Conservation (phyloP, 768 basidiomycete species). For the Boletus sp. region DNA sequence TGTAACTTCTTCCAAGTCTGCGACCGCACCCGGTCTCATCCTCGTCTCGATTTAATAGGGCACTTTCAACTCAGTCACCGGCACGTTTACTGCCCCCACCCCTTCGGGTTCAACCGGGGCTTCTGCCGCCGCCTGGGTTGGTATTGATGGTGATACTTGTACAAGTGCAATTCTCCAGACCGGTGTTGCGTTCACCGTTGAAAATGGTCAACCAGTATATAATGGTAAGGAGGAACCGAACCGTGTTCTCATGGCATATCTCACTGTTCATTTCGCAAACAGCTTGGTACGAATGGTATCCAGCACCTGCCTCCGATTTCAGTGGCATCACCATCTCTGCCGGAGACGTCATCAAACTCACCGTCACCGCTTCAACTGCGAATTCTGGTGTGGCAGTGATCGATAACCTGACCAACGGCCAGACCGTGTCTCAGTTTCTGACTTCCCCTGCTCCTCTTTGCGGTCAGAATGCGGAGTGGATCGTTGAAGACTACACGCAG, state of each 20-base stretch:
- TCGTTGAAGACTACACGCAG: not conserved
- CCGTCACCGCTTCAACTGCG: not conserved
- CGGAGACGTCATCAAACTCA: slow-evolving; percentile 10
- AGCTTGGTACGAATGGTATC: slow-evolving; percentile 19
- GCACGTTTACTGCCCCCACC: slow-evolving; percentile 8
- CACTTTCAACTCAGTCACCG: slow-evolving; percentile 8
- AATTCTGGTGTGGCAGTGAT: not conserved
- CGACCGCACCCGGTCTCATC: not conserved
- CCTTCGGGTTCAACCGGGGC: not conserved
- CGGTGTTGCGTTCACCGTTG: not conserved
- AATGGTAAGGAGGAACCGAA: not conserved
- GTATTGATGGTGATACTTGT: slow-evolving; percentile 10
- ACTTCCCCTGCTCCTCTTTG: not conserved
- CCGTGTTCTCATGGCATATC: not conserved
- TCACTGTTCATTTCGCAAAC: not conserved
- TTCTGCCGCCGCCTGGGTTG: slow-evolving; percentile 10
- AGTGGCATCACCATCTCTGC: not conserved
- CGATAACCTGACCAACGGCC: slow-evolving; percentile 1
- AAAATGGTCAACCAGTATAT: not conserved
- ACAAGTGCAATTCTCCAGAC: slow-evolving; percentile 4
- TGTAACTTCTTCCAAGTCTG: not conserved
- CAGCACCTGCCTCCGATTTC: not conserved
- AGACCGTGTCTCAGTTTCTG: not conserved
- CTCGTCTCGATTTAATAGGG: not conserved
- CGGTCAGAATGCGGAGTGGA: slow-evolving; percentile 12